Percentiles rank a stretch among this genome's conserved stretches.
Conservation (phyloP, 2,329 filamentous ascomycete species). For the Xylaria multiplex region DNA sequence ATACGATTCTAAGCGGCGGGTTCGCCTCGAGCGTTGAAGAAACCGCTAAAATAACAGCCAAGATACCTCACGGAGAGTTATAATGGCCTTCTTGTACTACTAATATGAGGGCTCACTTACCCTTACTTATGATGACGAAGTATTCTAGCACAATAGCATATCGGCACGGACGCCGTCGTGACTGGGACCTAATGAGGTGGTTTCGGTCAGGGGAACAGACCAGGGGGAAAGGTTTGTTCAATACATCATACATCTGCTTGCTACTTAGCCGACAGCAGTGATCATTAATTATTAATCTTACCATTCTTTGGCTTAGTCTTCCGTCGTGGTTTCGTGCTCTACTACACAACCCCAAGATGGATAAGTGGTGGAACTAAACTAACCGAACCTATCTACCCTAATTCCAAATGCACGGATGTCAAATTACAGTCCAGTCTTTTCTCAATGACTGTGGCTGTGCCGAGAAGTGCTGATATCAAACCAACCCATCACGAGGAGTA, state of each 20-base stretch:
- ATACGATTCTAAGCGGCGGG: conserved; percentile 66
- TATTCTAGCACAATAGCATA: conserved; percentile 31
- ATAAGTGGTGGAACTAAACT: neutral
- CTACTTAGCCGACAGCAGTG: conserved; percentile 21
- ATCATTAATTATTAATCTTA: conserved; percentile 36
- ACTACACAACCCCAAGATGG: neutral
- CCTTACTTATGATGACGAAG: conserved; percentile 38
- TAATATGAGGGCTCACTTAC: conserved; percentile 4
- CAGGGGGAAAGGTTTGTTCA: conserved; percentile 25
- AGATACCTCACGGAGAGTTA: conserved; percentile 46
- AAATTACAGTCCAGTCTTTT: conserved; percentile 93
- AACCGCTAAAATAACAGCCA: conserved; percentile 38
- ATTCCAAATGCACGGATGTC: conserved; percentile 84
- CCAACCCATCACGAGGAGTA: conserved; percentile 50
- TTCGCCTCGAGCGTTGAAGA: conserved; percentile 54
- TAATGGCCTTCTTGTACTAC: conserved; percentile 35
- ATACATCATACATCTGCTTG: conserved; percentile 15
- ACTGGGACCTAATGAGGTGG: conserved; percentile 27
- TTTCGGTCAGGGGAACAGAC: conserved; percentile 22
- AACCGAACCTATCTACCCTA: too few species aligned
- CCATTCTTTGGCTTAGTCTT: conserved; percentile 23
- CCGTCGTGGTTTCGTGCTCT: conserved; percentile 8
- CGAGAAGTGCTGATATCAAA: conserved; percentile 96
- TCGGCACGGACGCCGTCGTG: conserved; percentile 24
- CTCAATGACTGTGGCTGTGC: conserved; percentile 90